A percentile compares a stretch with the other conserved stretches of the same genome.
Evolutionary conservation across 2,329 filamentous ascomycete genomes (phyloP).

Genomic region (Dothistroma septosporum): DNA sequence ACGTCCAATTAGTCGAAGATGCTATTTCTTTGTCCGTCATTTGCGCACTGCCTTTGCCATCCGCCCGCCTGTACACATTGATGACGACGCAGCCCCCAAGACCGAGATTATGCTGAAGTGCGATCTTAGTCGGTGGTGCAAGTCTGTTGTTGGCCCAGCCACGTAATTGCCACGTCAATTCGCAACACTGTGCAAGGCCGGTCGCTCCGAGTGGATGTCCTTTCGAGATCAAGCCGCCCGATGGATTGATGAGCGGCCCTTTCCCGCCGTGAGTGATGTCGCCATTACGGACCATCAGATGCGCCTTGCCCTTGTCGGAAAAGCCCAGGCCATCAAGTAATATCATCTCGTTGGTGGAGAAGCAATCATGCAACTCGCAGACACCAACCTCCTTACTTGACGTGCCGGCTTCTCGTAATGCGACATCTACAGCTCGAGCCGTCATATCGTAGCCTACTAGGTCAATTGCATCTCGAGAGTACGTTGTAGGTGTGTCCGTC

Average conservation of each 20-base stretch:
- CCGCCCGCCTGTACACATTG: constrained; percentile 80
- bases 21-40: constrained; percentile 63
- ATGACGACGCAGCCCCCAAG: constrained; percentile 87
- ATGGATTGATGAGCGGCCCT: constrained; percentile 81
- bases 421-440: constrained; percentile 61
- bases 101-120: constrained; percentile 89
- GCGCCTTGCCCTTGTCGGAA: constrained; percentile 71
- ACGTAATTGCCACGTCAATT: constrained; percentile 93
- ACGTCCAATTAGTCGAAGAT: constrained; percentile 66
- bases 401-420: constrained; percentile 67
- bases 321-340: constrained; percentile 82
- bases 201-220: constrained; percentile 91
- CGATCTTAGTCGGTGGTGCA: constrained; percentile 61
- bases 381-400: constrained; percentile 68
- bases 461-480: constrained; percentile 76
- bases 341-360: constrained; percentile 91
- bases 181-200: constrained; percentile 88
- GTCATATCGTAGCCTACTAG: constrained; percentile 87
- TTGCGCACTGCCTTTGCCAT: constrained; percentile 61
- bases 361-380: constrained; percentile 93
- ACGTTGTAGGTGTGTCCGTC: constrained; percentile 76
- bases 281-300: constrained; percentile 79
- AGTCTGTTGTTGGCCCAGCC: constrained; percentile 88
- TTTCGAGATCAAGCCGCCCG: constrained; percentile 81
- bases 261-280: constrained; percentile 88